Percentiles rank a stretch among this genome's conserved stretches.
phyloP scores from a whole-genome alignment of 148 eudicot genomes.

The Camellia japonica region DNA sequence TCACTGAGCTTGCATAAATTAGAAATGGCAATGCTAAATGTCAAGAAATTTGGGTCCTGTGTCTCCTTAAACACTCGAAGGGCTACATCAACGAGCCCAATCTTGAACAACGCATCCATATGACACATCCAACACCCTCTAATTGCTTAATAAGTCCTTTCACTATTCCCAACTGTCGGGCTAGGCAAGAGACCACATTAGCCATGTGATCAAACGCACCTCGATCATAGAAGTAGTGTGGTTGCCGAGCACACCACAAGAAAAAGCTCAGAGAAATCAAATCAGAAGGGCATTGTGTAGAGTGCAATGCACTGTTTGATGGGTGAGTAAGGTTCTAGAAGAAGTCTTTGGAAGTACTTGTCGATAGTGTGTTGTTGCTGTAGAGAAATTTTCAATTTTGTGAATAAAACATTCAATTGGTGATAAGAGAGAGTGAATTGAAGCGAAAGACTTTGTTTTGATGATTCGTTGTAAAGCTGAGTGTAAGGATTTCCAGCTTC shows the following conservation, averaged over 20 bases:
- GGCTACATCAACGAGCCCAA: conserved; percentile 29
- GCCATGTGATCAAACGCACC: conserved; percentile 34
- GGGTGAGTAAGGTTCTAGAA: conserved; percentile 15
- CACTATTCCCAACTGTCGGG: conserved; percentile 22
- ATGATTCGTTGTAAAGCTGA: not conserved
- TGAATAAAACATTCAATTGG: not conserved
- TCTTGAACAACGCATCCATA: conserved; percentile 47
- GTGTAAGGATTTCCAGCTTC: not conserved
- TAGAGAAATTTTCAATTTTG: not conserved
- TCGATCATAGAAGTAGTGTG: conserved; percentile 44
- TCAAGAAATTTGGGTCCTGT: conserved; percentile 36
- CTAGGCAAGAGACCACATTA: conserved; percentile 31
- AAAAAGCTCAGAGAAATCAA: conserved; percentile 44
- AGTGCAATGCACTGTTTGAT: conserved; percentile 38
- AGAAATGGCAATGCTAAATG: conserved; percentile 40
- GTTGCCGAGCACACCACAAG: conserved; percentile 55
- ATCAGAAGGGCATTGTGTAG: conserved; percentile 45
- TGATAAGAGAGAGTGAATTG: conserved; percentile 8
- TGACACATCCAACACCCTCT: conserved; percentile 31
- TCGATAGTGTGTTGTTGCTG: not conserved
- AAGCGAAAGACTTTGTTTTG: not conserved
- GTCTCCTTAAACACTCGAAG: conserved; percentile 30
- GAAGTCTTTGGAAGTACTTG: not conserved
- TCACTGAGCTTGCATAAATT: conserved; percentile 48
- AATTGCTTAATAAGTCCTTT: conserved; percentile 26